These are phyloP conservation scores for Monosporascus sp. DNA, from an alignment of 2,329 filamentous ascomycete genomes.

Conservation along the genomic window DNA sequence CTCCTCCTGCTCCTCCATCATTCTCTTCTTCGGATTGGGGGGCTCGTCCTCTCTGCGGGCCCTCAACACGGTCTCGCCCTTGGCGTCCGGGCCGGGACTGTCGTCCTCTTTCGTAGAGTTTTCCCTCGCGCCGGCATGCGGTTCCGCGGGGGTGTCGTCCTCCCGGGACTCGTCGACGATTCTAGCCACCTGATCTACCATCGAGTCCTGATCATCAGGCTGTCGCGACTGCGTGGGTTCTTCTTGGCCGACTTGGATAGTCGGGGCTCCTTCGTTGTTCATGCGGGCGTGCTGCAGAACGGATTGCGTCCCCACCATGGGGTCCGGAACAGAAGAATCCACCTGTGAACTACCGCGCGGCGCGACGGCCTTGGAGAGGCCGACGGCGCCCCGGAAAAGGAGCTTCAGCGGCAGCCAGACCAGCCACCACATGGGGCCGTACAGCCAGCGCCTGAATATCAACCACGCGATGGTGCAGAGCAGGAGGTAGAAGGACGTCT, in stretches of 20 bases:
- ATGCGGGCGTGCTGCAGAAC: slow-evolving; percentile 16
- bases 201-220: slow-evolving; percentile 20
- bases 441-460: slow-evolving; percentile 75
- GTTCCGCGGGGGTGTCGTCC: slow-evolving; percentile 4
- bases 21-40: slow-evolving; percentile 21
- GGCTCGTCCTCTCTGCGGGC: slow-evolving; percentile 22
- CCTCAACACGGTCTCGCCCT: slow-evolving; percentile 25
- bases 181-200: slow-evolving; percentile 49
- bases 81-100: neutral
- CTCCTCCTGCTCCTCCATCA: slow-evolving; percentile 22
- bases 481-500: slow-evolving; percentile 81
- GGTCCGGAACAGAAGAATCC: slow-evolving; percentile 13
- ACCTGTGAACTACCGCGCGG: slow-evolving; percentile 22
- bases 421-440: slow-evolving; percentile 87
- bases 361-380: slow-evolving; percentile 48
- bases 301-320: slow-evolving; percentile 4
- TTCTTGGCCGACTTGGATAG: slow-evolving; percentile 38
- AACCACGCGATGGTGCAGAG: slow-evolving; percentile 76
- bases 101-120: neutral
- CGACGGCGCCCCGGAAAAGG: slow-evolving; percentile 53
- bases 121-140: neutral
- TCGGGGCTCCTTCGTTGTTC: slow-evolving; percentile 41
- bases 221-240: slow-evolving; percentile 12
- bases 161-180: slow-evolving; percentile 37
- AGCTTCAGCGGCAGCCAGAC: slow-evolving; percentile 75